Conservation (phyloP, 2,329 filamentous ascomycete genomes). For the Arachnopeziza araneosa region DNA sequence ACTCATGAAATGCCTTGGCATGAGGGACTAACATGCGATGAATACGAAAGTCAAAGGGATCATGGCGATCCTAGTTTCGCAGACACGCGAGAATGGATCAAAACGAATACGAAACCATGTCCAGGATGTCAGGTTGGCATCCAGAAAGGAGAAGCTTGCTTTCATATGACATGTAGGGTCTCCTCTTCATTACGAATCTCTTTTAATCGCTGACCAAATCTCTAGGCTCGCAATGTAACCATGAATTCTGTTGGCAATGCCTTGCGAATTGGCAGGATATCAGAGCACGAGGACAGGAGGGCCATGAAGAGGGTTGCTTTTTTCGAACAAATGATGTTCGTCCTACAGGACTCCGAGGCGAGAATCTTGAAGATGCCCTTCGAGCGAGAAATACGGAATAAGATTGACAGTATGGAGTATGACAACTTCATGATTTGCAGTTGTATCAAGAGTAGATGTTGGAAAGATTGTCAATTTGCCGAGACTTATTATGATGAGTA, state of each 20-base stretch:
- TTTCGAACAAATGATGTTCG: conserved; percentile 8
- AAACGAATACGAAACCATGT: conserved; percentile 11
- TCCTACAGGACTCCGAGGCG: conserved; percentile 7
- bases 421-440: too few relatives aligned
- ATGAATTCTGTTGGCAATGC: conserved; percentile 14
- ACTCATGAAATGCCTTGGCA: conserved; percentile 13
- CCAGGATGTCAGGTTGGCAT: conserved; percentile 6
- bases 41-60: conserved; percentile 8
- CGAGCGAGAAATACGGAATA: not conserved
- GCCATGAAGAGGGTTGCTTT: conserved; percentile 8
- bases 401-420: too few relatives aligned
- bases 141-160: conserved; percentile 11
- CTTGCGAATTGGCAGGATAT: conserved; percentile 7
- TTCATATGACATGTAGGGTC: conserved; percentile 13
- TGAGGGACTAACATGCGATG: conserved; percentile 5
- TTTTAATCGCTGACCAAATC: not conserved
- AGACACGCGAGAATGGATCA: conserved; percentile 9
- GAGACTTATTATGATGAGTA: too few relatives aligned
- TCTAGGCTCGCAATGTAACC: conserved; percentile 7
- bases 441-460: too few relatives aligned
- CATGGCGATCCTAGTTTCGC: conserved; percentile 9
- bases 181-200: not conserved
- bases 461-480: too few relatives aligned
- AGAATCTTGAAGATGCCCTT: conserved; percentile 9
- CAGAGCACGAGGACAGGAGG: conserved; percentile 1